Percentiles rank a stretch among this genome's conserved stretches.
Evolutionary conservation across 495 filamentous ascomycete species (phyloP).

Genomic region (Amphirosellinia nigrospora): DNA sequence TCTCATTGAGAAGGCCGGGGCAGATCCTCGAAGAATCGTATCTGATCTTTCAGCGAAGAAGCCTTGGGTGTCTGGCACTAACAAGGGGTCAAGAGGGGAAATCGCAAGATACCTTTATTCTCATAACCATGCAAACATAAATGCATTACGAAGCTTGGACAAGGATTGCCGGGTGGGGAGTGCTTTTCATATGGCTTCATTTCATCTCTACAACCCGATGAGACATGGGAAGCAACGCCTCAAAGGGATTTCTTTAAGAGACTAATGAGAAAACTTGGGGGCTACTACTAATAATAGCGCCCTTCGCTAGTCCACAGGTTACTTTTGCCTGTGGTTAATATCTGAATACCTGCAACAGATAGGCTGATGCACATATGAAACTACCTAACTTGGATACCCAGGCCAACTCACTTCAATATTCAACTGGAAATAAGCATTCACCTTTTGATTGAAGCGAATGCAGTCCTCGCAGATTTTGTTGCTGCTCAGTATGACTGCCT

Average conservation of each 20-base stretch:
- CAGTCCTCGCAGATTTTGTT: constrained; percentile 15
- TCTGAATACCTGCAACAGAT: too few relatives aligned
- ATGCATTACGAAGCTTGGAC: not conserved
- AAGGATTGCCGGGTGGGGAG: not conserved
- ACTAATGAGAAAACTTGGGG: too few relatives aligned
- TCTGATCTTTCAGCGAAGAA: not conserved
- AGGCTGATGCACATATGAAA: too few relatives aligned
- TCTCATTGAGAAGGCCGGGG: not conserved
- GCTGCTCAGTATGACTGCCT: constrained; percentile 14
- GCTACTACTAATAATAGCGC: too few relatives aligned
- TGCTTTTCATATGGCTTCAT: not conserved
- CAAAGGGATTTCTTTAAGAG: too few relatives aligned
- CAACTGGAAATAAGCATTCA: constrained; percentile 12
- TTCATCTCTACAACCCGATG: too few relatives aligned
- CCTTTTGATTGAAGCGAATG: constrained; percentile 1
- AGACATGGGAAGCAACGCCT: too few relatives aligned
- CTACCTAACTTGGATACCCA: too few relatives aligned
- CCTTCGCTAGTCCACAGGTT: too few relatives aligned
- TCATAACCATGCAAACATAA: not conserved
- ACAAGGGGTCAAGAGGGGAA: not conserved
- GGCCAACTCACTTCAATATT: constrained; percentile 2
- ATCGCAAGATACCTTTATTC: not conserved
- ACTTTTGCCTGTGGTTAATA: too few relatives aligned
- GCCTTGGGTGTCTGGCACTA: not conserved
- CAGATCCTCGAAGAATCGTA: not conserved